Evolutionary conservation across 192 early-diverging fungal species (phyloP).

Genomic region (Funneliformis mosseae): DNA sequence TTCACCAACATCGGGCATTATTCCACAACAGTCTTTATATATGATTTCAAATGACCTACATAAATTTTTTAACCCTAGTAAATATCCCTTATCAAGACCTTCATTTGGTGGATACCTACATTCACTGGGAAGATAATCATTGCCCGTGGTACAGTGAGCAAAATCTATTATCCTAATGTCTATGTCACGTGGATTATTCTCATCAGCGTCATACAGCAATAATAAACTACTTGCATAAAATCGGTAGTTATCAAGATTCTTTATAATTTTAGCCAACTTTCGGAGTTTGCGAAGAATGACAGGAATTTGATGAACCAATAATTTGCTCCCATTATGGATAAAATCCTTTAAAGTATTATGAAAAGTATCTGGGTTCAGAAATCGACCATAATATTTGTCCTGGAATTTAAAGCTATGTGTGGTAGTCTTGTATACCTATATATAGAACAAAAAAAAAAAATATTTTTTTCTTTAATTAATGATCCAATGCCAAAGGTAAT

Average conservation of each 20-base stretch:
- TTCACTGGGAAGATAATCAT: constrained; percentile 40
- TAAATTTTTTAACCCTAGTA: constrained; percentile 76
- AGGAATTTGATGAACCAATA: constrained; percentile 81
- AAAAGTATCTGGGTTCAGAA: constrained; percentile 78
- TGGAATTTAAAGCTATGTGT: constrained; percentile 78
- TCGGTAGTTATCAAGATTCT: constrained; percentile 75
- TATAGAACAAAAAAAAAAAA: constrained; percentile 12
- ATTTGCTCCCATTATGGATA: constrained; percentile 80
- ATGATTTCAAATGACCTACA: constrained; percentile 62
- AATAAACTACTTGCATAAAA: constrained; percentile 92
- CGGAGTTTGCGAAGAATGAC: constrained; percentile 73
- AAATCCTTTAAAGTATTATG: constrained; percentile 77
- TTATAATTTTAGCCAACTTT: constrained; percentile 74
- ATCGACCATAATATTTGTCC: constrained; percentile 96
- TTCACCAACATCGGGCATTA: constrained; percentile 13
- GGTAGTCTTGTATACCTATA: constrained; percentile 79
- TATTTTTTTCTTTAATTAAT: not conserved
- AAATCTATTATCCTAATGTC: constrained; percentile 97
- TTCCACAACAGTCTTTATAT: constrained; percentile 11
- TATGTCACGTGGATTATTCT: constrained; percentile 49
- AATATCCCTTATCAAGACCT: constrained; percentile 77
- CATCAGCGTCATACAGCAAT: constrained; percentile 88
- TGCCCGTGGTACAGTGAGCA: constrained; percentile 80
- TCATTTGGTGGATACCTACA: constrained; percentile 49
- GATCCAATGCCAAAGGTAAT: not conserved